A percentile compares a stretch with the other conserved stretches of the same genome.
These are phyloP conservation scores for Thyridium curvatum DNA, from an alignment of 2,329 filamentous ascomycete genomes.

Conservation along the genomic window DNA sequence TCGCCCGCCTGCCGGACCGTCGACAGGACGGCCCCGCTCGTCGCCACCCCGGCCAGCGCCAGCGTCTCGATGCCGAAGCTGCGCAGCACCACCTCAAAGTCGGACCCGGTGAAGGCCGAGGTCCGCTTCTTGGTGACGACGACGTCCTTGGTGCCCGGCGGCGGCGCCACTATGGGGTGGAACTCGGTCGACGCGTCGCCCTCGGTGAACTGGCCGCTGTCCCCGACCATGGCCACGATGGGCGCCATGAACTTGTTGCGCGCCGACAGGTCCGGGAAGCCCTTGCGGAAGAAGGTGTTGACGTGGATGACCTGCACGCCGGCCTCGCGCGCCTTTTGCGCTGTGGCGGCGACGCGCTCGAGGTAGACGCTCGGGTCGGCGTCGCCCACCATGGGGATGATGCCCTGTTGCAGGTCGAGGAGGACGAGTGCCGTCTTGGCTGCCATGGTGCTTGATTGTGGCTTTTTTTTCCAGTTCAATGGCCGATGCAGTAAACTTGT, in stretches of 20 bases:
- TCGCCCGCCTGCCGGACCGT: slow-evolving; percentile 27
- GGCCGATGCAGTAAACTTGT: no score
- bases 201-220: slow-evolving; percentile 15
- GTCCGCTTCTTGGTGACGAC: slow-evolving; percentile 25
- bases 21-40: slow-evolving; percentile 27
- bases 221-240: slow-evolving; percentile 5
- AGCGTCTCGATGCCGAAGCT: slow-evolving; percentile 17
- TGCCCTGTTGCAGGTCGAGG: no score
- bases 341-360: no score
- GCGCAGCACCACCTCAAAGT: slow-evolving; percentile 25
- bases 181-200: slow-evolving; percentile 13
- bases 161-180: slow-evolving; percentile 12
- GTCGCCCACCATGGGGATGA: no score
- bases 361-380: no score
- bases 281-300: slow-evolving; percentile 20
- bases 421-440: no score
- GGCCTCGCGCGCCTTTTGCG: background rate
- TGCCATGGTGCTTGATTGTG: no score
- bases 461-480: no score
- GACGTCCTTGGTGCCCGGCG: slow-evolving; percentile 14
- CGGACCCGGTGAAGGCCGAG: slow-evolving; percentile 25
- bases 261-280: slow-evolving; percentile 20
- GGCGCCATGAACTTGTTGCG: slow-evolving; percentile 14
- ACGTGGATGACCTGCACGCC: slow-evolving; percentile 23
- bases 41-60: slow-evolving; percentile 25